Base-by-base conservation (phyloP, 176 grass and related monocot species). In the Triticum monococcum region DNA sequence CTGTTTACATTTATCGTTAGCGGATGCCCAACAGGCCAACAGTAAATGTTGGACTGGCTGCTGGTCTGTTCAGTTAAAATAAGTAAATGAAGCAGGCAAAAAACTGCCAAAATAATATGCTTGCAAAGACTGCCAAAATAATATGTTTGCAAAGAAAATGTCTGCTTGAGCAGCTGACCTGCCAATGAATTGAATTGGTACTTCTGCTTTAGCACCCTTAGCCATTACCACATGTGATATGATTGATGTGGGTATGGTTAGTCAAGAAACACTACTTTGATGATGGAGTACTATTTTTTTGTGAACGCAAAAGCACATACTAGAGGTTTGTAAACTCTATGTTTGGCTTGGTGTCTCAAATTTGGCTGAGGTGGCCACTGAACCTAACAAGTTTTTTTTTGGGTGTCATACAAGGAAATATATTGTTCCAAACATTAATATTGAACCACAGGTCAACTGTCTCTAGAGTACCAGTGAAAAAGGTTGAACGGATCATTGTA, bases 321-420 rank as follows among this genome's bases (percentile, higher is more conserved):
- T 75, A 9, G n/a, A 74, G 72, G 10, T 75, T 48, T 75, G 24
- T 45, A 50, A 8, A 46, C 50, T 16, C 13, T 13, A 75, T 75
- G 45, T 48, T 41, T 72, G 22, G 37, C 22, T 23, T 72, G 69
- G 37, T 72, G 22, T 5, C 22, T 25, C 69, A 24, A 72, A 23
- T 43, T 72, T 72, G 22, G 22, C 37, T 50, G 24, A 50, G 72
- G 24, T 50, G 72, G 40, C 35, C 22, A 72, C 32, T n/a, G 37
- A 28, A 75, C 41, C 13, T 48, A 75, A 4, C 7, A 75, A 74
- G n/a, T 30, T 48, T 26, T 30, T 30, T 48, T 75, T 48, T 75
- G 50, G 50, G 43, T 48, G 72, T 75, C 72, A 48, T 54, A 28
- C 72, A 75, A 75, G 72, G 23, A 48, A 74, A 25, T 74, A 74